Evolutionary conservation across 139 green algal species (phyloP).

Genomic region (Volvox africanus): DNA sequence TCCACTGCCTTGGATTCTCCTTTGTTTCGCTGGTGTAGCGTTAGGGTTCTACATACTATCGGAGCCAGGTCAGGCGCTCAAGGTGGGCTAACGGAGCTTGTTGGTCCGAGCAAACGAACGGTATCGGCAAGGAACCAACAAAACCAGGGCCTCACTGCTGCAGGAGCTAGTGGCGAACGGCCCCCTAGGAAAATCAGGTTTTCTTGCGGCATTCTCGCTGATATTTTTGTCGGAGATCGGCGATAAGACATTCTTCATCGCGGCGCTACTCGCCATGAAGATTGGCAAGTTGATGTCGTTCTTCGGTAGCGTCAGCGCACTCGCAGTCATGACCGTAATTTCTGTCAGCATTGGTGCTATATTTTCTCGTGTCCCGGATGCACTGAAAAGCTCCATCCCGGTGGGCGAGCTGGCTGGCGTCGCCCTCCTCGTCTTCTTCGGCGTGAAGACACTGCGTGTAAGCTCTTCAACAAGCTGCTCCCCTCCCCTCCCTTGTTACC

Average conservation of each 20-base stretch:
- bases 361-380: constrained; percentile 85
- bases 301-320: constrained; percentile 71
- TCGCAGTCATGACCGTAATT: constrained; percentile 93
- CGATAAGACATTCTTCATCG: constrained; percentile 99
- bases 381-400: constrained; percentile 81
- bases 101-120: background rate
- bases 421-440: constrained; percentile 95
- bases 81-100: constrained; percentile 21
- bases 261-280: constrained; percentile 94
- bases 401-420: constrained; percentile 88
- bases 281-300: constrained; percentile 78
- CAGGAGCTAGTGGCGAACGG: constrained; percentile 62
- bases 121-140: background rate
- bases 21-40: background rate
- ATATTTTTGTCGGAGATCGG: constrained; percentile 98
- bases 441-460: constrained; percentile 81
- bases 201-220: constrained; percentile 94
- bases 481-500: background rate
- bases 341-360: constrained; percentile 91
- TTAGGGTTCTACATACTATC: constrained; percentile 11
- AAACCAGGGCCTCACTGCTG: background rate
- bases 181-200: constrained; percentile 84
- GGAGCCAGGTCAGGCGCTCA: constrained; percentile 22
- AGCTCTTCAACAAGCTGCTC: background rate
- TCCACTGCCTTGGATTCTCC: constrained; percentile 21